Evolutionary conservation across 345 rosid genomes (phyloP), one percentile per base, ranked within the genome.

Genomic region (Pugionium cornutum): DNA sequence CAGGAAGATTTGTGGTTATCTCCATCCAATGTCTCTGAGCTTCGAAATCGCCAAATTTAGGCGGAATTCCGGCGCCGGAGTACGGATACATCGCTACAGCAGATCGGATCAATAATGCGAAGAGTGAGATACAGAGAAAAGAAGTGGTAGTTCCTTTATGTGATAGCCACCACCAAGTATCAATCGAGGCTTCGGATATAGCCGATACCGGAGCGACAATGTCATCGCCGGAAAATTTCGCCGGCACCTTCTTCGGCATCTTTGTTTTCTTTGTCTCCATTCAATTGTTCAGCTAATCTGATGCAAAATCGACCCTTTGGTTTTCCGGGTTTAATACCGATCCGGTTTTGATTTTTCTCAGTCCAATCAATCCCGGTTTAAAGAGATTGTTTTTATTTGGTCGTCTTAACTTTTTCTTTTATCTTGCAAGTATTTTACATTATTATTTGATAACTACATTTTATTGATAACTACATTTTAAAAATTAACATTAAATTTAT

Each of bases 1-100:
- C 63, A 0, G 91, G 89, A 35, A 88, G 86, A 81, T 90, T 86
- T 1, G 77, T 54, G n/a, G 99, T 88, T 55, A 90, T 88, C 86
- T 90, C 99, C 99, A 94, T 90, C 97, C 99, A 94, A 74, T 90
- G 99, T 70, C 96, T 75, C 47, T 88, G 99, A 25, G 97, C 99
- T 73, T 94, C 97, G 71, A 82, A 94, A 67, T 94, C 99, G 7
- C 99, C 97, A 49, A 80, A 90, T 64, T 83, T 90, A 0, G 99
- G 97, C 2, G 95, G 89, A 7, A 25, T 77, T 45, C 84, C 83
- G 43, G 95, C 95, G 54, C 99, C 99, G 32, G 97, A 88, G 75
- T 90, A 94, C 0, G 87, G 78, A 56, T 82, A 95, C 46, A 86
- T 80, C 9, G 96, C 82, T 18, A 88, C 82, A 31, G 89, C 83